phyloP scores from a whole-genome alignment of 441 rosid species.

The Daphne laureola region DNA sequence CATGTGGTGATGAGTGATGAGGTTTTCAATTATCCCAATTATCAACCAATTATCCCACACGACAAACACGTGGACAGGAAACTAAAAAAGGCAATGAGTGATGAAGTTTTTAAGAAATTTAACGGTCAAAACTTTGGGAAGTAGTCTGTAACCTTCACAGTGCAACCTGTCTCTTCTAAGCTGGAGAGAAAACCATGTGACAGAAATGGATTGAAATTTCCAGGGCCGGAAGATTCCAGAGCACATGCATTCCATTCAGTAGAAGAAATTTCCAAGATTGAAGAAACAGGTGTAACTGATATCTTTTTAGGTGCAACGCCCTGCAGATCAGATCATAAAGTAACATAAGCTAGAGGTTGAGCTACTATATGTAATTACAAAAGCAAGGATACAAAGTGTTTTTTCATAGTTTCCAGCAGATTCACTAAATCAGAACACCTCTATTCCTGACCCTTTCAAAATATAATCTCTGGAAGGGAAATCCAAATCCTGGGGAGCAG shows the following conservation, averaged over 20 bases:
- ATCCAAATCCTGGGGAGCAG: slow-evolving; percentile 37
- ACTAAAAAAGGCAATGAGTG: not conserved
- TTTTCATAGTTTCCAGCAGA: not conserved
- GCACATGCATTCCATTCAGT: slow-evolving; percentile 82
- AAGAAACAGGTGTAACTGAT: slow-evolving; percentile 55
- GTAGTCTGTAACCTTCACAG: slow-evolving; percentile 49
- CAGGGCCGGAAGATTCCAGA: slow-evolving; percentile 59
- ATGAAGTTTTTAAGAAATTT: not conserved
- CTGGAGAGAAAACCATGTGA: slow-evolving; percentile 73
- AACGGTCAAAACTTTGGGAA: not conserved
- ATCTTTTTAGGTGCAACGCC: slow-evolving; percentile 33
- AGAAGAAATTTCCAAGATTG: slow-evolving; percentile 57
- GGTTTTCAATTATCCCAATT: too few species aligned
- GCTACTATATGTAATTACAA: not conserved
- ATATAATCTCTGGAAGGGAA: slow-evolving; percentile 38
- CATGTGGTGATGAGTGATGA: too few species aligned
- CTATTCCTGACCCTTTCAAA: slow-evolving; percentile 38
- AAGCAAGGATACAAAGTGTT: not conserved
- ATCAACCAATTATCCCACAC: too few species aligned
- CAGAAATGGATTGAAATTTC: slow-evolving; percentile 74
- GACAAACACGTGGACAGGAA: too few species aligned
- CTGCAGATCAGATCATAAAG: slow-evolving; percentile 23
- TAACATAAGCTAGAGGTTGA: slow-evolving; percentile 9
- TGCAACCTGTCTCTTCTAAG: slow-evolving; percentile 69
- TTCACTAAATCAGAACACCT: slow-evolving; percentile 41